Base-by-base conservation (phyloP, 441 rosid genomes). In the Geranium incanum region DNA sequence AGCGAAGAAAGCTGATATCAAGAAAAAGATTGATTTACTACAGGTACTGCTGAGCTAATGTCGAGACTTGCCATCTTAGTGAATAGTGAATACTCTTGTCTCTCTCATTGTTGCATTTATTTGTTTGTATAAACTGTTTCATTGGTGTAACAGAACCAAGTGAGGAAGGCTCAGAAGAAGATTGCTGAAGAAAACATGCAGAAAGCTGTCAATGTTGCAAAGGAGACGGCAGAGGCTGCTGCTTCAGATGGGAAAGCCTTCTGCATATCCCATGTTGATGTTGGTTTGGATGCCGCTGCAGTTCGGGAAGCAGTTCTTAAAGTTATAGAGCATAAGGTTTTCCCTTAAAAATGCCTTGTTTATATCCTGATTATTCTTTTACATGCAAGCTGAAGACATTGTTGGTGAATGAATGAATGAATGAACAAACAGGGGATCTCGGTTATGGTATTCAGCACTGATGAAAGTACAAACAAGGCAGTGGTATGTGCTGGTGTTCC, bases 291-390 rank as follows among this genome's bases (percentile, higher is more conserved):
- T 82, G 92, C 89, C 75, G 86, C 88, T 67, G 99, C 99, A 6
- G 97, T 89, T n/a, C 97, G 99, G 9, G 99, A 95, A 73, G 98
- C 97, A 41, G 97, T 87, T 36, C 45, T 82, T 67, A 93, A 95
- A 90, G 97, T 89, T 62, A 79, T 86, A 66, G 85, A 82, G 71
- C 87, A 79, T 73, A 90, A 93, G 96, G 97, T 88, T 59, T 18
- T 18, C 28, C 65, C 18, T 11, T 11, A 41, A 7, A 11, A 41
- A 41, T 41, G 11, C 48, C 48, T 5, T 41, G 48, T 41, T 41
- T 41, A 41, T 41, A 11, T 41, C 11, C 11, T 41, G 11, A 6
- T 41, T 41, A 6, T 41, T 7, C 48, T 11, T 59, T 19, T 36
- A 3, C 65, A 36, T 55, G 12, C 39, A 6, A 45, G 39, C 52